Conservation (phyloP, 306 rosid species). For the Acacia confusa region DNA sequence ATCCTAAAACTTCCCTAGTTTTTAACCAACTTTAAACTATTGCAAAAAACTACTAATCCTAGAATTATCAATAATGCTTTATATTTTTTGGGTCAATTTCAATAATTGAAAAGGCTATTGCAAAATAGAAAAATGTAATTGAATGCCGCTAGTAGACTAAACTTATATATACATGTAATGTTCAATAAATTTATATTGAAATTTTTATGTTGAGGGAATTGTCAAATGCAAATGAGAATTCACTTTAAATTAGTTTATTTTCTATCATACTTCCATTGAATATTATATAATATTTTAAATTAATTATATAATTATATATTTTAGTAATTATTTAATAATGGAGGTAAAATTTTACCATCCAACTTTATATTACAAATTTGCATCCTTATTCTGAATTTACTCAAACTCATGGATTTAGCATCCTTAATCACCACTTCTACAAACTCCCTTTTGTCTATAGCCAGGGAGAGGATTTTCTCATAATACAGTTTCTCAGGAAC, state of each 20-base stretch:
- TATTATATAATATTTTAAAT: too few species aligned
- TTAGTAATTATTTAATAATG: too few species aligned
- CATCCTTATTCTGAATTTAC: neutral
- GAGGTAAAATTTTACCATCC: neutral
- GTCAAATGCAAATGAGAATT: neutral
- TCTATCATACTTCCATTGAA: neutral
- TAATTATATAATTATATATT: too few species aligned
- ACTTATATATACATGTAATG: too few species aligned
- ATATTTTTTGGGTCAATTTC: neutral
- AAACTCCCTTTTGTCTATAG: too few species aligned
- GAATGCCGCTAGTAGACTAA: neutral
- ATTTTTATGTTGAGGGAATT: too few species aligned
- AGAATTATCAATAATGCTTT: too few species aligned
- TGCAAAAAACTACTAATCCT: neutral
- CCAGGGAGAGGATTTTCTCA: too few species aligned
- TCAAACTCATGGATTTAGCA: neutral
- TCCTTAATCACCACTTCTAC: too few species aligned
- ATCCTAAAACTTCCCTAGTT: neutral
- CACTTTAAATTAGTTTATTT: neutral
- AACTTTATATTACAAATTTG: too few species aligned
- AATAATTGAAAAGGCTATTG: neutral
- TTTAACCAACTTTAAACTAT: neutral
- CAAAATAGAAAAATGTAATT: neutral
- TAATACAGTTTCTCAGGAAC: too few species aligned
- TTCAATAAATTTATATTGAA: too few species aligned